A percentile compares a stretch with the other conserved stretches of the same genome.
Conservation (phyloP, 495 filamentous ascomycete species). For the Daldinia decipiens region DNA sequence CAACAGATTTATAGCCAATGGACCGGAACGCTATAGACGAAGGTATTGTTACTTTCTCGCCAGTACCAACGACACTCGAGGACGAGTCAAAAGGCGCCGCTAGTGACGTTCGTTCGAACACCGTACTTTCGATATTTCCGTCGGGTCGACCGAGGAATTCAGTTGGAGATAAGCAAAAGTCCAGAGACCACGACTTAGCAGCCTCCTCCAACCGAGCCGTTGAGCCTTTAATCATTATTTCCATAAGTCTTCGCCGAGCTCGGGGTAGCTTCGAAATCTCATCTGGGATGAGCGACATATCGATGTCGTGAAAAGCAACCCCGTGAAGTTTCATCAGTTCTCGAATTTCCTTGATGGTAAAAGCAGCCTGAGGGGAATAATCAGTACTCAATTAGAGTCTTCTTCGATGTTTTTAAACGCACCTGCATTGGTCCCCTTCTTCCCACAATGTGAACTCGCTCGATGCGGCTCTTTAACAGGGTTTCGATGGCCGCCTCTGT, state of each 20-base stretch:
- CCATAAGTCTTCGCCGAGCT: constrained; percentile 77
- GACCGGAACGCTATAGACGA: constrained; percentile 83
- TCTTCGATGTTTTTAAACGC: constrained; percentile 60
- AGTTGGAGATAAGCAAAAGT: constrained; percentile 81
- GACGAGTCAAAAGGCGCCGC: constrained; percentile 58
- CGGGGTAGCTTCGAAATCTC: constrained; percentile 73
- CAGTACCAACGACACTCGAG: constrained; percentile 64
- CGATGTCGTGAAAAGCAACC: constrained; percentile 77
- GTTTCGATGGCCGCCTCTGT: constrained; percentile 81
- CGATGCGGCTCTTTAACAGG: constrained; percentile 77
- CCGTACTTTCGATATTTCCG: constrained; percentile 65
- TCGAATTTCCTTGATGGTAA: constrained; percentile 92
- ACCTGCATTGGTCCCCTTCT: constrained; percentile 89
- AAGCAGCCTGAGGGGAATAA: constrained; percentile 71
- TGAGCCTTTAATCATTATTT: constrained; percentile 81
- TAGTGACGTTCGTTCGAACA: constrained; percentile 71
- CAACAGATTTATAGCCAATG: constrained; percentile 87
- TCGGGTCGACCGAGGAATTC: constrained; percentile 66
- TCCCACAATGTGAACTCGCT: constrained; percentile 83
- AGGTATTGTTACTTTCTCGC: constrained; percentile 55
- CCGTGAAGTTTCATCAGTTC: constrained; percentile 82
- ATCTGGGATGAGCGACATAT: constrained; percentile 69
- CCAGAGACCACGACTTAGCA: constrained; percentile 79
- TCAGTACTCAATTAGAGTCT: constrained; percentile 2
- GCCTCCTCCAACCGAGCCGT: constrained; percentile 56